phyloP scores from a whole-genome alignment of 345 rosid species.

The Isatis tinctoria region DNA sequence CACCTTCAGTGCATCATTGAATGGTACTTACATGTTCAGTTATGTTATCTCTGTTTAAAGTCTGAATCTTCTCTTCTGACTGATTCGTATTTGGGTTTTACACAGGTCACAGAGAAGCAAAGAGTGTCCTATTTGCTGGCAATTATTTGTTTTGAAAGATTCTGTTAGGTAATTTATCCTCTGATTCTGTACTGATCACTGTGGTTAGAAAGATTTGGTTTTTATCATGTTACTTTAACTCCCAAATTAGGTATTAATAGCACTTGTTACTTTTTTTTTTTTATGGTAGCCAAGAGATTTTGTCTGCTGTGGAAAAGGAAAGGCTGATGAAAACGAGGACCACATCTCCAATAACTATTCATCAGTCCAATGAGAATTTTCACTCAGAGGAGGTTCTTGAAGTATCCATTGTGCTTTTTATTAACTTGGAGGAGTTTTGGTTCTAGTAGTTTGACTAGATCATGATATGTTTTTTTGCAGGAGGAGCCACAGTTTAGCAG shows the following conservation, averaged over 20 bases:
- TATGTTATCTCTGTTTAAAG: background rate
- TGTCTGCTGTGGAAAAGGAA: constrained; percentile 62
- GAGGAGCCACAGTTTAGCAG: constrained; percentile 47
- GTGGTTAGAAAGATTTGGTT: background rate
- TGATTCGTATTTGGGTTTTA: constrained; percentile 12
- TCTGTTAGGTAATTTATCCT: constrained; percentile 53
- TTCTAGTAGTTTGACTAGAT: background rate
- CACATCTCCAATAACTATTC: constrained; percentile 26
- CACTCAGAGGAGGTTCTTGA: constrained; percentile 50
- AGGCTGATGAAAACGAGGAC: constrained; percentile 47
- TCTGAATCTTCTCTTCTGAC: background rate
- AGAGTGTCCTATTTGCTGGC: constrained; percentile 97
- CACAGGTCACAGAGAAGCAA: constrained; percentile 93
- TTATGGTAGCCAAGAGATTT: constrained; percentile 66
- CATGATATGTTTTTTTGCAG: constrained; percentile 29
- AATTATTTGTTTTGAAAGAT: constrained; percentile 55
- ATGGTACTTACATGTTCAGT: constrained; percentile 41
- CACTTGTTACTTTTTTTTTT: background rate
- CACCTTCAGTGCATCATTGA: constrained; percentile 96
- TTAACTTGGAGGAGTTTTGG: background rate
- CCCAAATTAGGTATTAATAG: background rate
- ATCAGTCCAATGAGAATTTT: constrained; percentile 36
- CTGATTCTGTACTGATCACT: background rate
- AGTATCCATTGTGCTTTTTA: background rate
- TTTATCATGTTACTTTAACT: background rate